These are phyloP conservation scores for Solanum arcanum DNA, from an alignment of 257 asterid genomes.

Conservation along the genomic window DNA sequence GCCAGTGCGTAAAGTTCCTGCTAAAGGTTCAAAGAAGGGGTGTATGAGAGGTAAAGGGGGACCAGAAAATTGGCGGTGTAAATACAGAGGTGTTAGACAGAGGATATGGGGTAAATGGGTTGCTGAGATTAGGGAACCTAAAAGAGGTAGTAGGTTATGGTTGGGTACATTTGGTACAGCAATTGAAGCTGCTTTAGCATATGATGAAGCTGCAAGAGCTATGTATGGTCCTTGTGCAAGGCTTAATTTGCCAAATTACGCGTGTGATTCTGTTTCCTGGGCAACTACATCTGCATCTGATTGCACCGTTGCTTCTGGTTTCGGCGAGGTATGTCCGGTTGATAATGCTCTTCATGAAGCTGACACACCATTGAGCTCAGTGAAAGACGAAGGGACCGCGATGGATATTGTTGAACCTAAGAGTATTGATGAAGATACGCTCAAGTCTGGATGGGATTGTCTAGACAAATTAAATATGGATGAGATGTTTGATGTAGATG, in stretches of 20 bases:
- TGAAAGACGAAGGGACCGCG: background rate
- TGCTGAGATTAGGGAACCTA: conserved; percentile 29
- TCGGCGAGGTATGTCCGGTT: conserved; percentile 30
- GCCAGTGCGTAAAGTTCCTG: conserved; percentile 12
- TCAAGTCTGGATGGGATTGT: background rate
- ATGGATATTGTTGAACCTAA: background rate
- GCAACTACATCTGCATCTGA: conserved; percentile 22
- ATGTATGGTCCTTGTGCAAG: conserved; percentile 28
- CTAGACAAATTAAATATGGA: conserved; percentile 12
- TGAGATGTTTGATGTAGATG: conserved; percentile 48
- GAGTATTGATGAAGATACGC: background rate
- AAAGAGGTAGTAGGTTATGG: conserved; percentile 31
- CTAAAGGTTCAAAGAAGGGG: conserved; percentile 35
- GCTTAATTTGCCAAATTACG: conserved; percentile 13
- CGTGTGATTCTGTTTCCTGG: background rate
- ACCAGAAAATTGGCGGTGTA: conserved; percentile 10
- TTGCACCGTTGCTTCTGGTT: conserved; percentile 22
- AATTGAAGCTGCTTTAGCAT: conserved; percentile 23
- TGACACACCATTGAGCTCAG: conserved; percentile 3
- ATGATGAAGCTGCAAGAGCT: conserved; percentile 29
- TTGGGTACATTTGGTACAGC: conserved; percentile 24
- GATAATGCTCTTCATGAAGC: background rate
- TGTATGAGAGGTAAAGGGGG: conserved; percentile 30
- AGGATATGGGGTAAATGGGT: conserved; percentile 44
- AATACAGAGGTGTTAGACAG: conserved; percentile 31